phyloP scores from a whole-genome alignment of 352 stramenopile species.

The Pythium guiyangense region DNA sequence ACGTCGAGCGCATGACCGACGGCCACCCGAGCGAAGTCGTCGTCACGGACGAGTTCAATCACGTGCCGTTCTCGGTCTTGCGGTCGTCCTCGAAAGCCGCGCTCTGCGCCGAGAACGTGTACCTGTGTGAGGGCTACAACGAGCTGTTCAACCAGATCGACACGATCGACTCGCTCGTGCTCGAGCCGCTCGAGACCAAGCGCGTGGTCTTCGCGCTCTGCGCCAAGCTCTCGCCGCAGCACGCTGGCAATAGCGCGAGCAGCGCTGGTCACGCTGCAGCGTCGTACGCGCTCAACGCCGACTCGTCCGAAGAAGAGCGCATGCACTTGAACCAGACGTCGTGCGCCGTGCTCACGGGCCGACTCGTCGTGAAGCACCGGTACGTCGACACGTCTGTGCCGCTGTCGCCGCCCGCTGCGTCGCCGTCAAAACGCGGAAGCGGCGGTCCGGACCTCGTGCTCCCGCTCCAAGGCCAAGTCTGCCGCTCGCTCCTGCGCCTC shows the following conservation, averaged over 20 bases:
- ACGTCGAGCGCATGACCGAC: constrained; percentile 51
- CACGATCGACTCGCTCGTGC: constrained; percentile 48
- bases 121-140: constrained; percentile 85
- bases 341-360: constrained; percentile 63
- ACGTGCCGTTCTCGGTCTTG: constrained; percentile 67
- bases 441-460: constrained; percentile 52
- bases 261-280: constrained; percentile 8
- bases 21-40: constrained; percentile 20
- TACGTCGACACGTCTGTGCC: constrained; percentile 12
- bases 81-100: constrained; percentile 62
- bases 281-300: constrained; percentile 21
- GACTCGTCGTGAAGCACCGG: constrained; percentile 50
- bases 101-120: constrained; percentile 73
- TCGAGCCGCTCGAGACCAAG: constrained; percentile 68
- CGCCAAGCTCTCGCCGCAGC: constrained; percentile 43
- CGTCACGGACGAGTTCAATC: constrained; percentile 65
- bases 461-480: constrained; percentile 77
- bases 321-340: constrained; percentile 82
- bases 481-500: constrained; percentile 74
- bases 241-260: constrained; percentile 10
- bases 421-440: background rate
- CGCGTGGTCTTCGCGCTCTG: constrained; percentile 73
- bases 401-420: background rate
- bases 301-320: constrained; percentile 84
- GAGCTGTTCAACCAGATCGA: constrained; percentile 88